phyloP scores from a whole-genome alignment of 2,329 filamentous ascomycete species.

The Fragosphaeria purpurea region DNA sequence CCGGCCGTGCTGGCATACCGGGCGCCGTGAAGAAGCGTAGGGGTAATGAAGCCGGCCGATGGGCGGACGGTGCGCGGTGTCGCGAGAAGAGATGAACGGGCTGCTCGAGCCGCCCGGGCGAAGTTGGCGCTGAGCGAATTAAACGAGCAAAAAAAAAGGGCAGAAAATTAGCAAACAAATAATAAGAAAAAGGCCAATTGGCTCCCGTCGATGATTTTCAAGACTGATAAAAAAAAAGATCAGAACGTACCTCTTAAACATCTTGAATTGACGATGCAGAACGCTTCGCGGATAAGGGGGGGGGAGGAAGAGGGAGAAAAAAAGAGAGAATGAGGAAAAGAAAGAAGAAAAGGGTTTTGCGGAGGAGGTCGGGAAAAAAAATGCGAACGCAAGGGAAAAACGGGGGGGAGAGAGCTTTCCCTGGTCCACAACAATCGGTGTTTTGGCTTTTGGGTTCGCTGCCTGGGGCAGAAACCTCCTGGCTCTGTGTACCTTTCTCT shows the following conservation, averaged over 20 bases:
- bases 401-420: constrained; percentile 9
- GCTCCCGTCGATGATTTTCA: neutral
- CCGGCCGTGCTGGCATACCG: constrained; percentile 49
- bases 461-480: constrained; percentile 8
- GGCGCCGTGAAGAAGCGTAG: constrained; percentile 27
- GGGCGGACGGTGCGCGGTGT: constrained; percentile 47
- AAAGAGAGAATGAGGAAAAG: constrained; percentile 1
- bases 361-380: constrained; percentile 17
- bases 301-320: constrained; percentile 2
- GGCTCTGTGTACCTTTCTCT: neutral
- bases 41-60: constrained; percentile 17
- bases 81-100: constrained; percentile 44
- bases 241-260: constrained; percentile 68
- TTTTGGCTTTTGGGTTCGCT: constrained; percentile 6
- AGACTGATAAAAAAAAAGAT: constrained; percentile 1
- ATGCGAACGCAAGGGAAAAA: constrained; percentile 11
- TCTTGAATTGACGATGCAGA: constrained; percentile 39
- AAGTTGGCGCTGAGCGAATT: constrained; percentile 44
- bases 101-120: constrained; percentile 45
- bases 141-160: constrained; percentile 11
- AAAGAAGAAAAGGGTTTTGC: constrained; percentile 8
- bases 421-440: constrained; percentile 8
- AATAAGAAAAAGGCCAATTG: neutral
- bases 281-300: constrained; percentile 8
- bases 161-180: constrained; percentile 24